phyloP scores from a whole-genome alignment of 495 filamentous ascomycete species.

The Xylaria longipes region DNA sequence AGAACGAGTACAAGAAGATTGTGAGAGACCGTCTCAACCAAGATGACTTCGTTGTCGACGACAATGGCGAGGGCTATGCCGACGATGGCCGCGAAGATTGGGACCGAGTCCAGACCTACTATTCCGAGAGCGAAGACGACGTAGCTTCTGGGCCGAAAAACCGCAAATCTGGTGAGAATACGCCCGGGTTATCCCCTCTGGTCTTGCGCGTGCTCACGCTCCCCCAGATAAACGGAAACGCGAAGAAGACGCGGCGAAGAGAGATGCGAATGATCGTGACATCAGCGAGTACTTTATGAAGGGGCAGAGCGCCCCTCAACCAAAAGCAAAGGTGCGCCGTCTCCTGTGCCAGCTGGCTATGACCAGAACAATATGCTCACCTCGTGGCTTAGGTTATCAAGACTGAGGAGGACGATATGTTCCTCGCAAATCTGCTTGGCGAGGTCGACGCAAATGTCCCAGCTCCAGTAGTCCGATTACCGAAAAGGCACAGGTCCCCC shows the following conservation, averaged over 20 bases:
- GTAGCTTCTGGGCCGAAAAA: constrained; percentile 56
- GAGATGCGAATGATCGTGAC: constrained; percentile 85
- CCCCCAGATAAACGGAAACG: constrained; percentile 78
- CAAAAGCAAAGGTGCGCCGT: constrained; percentile 77
- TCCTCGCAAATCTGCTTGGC: constrained; percentile 81
- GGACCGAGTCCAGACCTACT: constrained; percentile 72
- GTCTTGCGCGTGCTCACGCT: constrained; percentile 20
- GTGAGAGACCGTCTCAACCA: constrained; percentile 87
- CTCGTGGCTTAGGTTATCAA: constrained; percentile 51
- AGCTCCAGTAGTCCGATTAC: constrained; percentile 55
- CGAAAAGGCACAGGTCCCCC: constrained; percentile 72
- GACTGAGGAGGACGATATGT: constrained; percentile 86
- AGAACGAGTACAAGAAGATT: constrained; percentile 95
- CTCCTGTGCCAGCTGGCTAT: background rate
- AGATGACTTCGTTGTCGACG: constrained; percentile 97
- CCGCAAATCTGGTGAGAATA: constrained; percentile 35
- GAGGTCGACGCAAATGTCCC: constrained; percentile 86
- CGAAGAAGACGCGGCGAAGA: constrained; percentile 85
- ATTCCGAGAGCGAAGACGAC: constrained; percentile 77
- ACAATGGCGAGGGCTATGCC: constrained; percentile 91
- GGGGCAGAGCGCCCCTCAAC: constrained; percentile 66
- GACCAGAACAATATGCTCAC: background rate
- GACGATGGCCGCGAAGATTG: constrained; percentile 98
- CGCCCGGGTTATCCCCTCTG: background rate
- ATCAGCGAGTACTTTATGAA: constrained; percentile 94